Evolutionary conservation across 441 rosid genomes (phyloP).

Genomic region (Eutrema salsugineum): DNA sequence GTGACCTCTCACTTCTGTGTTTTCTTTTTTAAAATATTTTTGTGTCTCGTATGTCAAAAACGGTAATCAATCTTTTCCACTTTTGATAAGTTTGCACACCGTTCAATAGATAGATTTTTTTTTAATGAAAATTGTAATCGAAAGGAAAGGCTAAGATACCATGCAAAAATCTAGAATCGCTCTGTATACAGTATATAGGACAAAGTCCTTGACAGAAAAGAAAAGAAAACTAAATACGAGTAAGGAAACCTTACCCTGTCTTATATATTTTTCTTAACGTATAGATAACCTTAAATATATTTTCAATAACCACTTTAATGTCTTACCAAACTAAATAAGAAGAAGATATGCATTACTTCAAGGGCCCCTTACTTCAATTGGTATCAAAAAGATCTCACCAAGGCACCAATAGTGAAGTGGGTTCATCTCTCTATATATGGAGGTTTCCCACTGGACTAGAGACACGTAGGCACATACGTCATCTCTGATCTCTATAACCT

Average conservation of each 20-base stretch:
- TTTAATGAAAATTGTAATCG: no score
- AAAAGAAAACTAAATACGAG: background rate
- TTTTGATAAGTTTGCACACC: no score
- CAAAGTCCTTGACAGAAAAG: no score
- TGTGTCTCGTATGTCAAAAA: no score
- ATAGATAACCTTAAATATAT: background rate
- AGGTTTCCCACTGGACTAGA: background rate
- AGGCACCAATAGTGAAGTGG: background rate
- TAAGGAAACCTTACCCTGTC: background rate
- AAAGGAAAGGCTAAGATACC: no score
- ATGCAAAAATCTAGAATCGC: no score
- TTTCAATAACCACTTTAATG: background rate
- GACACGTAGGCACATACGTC: conserved; percentile 8
- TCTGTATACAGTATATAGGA: no score
- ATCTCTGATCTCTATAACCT: background rate
- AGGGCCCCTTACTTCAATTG: background rate
- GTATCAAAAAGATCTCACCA: background rate
- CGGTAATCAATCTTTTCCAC: no score
- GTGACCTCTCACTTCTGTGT: no score
- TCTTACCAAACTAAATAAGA: background rate
- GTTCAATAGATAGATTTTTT: no score
- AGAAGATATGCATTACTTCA: background rate
- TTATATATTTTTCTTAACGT: background rate
- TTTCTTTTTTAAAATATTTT: no score
- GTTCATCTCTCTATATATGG: background rate